Percentiles rank a stretch among this genome's conserved stretches.
These are phyloP conservation scores for Narthecium ossifragum DNA, from an alignment of 106 monocot species.

Conservation along the genomic window DNA sequence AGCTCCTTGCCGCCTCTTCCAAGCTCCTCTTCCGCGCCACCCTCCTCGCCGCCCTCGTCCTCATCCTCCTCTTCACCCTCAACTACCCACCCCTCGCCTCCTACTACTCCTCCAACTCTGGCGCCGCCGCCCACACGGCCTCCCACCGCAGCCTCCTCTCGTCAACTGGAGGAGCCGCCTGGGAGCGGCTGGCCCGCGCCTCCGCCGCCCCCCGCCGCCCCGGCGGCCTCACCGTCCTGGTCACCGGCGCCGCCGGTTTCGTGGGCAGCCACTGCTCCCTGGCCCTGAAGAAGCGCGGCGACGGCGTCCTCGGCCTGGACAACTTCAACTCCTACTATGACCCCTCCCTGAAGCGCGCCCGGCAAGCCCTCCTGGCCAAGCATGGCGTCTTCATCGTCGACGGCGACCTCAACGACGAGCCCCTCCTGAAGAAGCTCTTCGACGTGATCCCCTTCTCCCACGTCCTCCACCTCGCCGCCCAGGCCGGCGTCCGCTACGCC, in stretches of 20 bases:
- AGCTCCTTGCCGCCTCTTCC: constrained; percentile 18
- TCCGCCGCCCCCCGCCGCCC: constrained; percentile 12
- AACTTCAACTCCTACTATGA: no score
- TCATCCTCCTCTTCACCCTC: constrained; percentile 28
- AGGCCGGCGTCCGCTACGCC: constrained; percentile 20
- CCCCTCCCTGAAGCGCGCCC: constrained; percentile 22
- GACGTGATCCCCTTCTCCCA: constrained; percentile 27
- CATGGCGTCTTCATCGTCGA: constrained; percentile 18
- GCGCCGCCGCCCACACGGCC: background rate
- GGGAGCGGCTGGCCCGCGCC: constrained; percentile 23
- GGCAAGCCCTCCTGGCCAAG: constrained; percentile 14
- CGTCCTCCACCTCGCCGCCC: constrained; percentile 18
- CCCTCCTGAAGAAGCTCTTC: constrained; percentile 20
- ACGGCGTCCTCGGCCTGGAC: constrained; percentile 36
- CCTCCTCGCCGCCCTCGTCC: constrained; percentile 16
- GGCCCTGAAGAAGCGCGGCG: constrained; percentile 26
- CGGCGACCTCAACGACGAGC: constrained; percentile 22
- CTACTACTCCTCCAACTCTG: background rate
- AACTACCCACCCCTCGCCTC: constrained; percentile 15
- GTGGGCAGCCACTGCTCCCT: constrained; percentile 26
- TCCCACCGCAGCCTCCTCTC: constrained; percentile 10
- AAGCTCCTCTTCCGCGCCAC: constrained; percentile 32
- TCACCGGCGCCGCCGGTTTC: constrained; percentile 38
- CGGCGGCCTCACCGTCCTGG: constrained; percentile 21
- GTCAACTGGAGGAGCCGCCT: constrained; percentile 13